Evolutionary conservation across 2,329 filamentous ascomycete genomes (phyloP), one percentile per base, ranked within the genome.

Genomic region (Metarhizium brunneum): DNA sequence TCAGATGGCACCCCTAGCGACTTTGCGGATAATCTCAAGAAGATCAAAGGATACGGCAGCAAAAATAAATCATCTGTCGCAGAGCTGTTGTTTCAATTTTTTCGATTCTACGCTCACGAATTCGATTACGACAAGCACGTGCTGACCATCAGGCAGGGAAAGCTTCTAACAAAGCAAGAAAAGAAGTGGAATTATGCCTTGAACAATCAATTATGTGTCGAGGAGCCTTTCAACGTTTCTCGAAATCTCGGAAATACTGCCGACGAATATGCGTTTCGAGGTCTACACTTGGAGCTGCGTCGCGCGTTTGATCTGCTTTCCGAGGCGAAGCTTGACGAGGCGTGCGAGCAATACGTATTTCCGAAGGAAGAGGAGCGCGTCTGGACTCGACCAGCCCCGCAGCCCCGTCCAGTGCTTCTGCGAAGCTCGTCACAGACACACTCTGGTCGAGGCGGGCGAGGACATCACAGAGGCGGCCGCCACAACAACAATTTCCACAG

Each of bases 191-290:
- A 92, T 65, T 78, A 88, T 52, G 78, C 82, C 40, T 75, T 86
- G 56, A 91, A 92, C 65, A 94, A 95, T 65, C 84, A 88, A 59
- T 79, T 99, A 36, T 96, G 92, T 68, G 90, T 99, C 11, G 94
- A 99, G 68, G 94, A 99, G 69, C 94, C 94, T 0, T 99, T 99
- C 77, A 99, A 96, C 65, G 87, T 81, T 4, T 80, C 81, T 40
- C 84, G 94, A 47, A 99, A 99, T 68, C 77, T 99, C 49, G 94
- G 92, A 47, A 99, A 99, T 64, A 97, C 94, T 2, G 94, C 91
- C 8, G 94, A 99, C 67, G 92, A 96, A 68, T 95, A 89, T 47
- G 92, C 94, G 0, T 96, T 96, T 72, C 84, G 88, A 52, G 94
- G 94, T 1, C 81, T 99, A 35, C 94, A 99, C 68, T 71, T 90